Base-by-base conservation (phyloP, 139 green algal genomes). In the Bryopsis sp. region DNA sequence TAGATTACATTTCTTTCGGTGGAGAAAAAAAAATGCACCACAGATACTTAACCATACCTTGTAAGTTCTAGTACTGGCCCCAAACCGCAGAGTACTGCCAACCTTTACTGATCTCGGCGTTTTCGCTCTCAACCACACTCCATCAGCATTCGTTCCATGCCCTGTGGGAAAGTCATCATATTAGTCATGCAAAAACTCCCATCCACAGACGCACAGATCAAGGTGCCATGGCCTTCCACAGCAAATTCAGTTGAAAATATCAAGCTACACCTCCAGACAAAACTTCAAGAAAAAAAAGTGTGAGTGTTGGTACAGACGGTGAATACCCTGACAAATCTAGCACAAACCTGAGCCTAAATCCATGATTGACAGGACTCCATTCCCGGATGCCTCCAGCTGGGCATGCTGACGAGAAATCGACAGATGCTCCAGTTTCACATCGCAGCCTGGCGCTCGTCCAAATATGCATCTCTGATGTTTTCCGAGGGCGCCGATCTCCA, bases 91-190 rank as follows among this genome's bases (percentile, higher is more conserved):
- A 6, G 71, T 46, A 26, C 67, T 67, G 36, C 84, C 80, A 2
- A 73, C 29, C 2, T 58, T n/a, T 39, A 93, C 48, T 24, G 73
- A 66, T 28, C 75, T 76, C 0, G 78, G 70, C 15, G 72, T 57
- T 58, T 90, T 79, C 15, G 87, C 35, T 26, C 82, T 77, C 2
- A 93, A 64, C 87, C 87, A 93, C 0, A 64, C 64, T 22, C 87
- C 87, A 39, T 85, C 81, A 38, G 92, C 34, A 75, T 92, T 90
- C 19, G 85, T 92, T 35, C 87, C 82, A 62, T 93, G 87, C 0
- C 72, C 81, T 85, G 73, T 47, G 47, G 54, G 37, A 57, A 57
- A 36, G 3, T 57, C 59, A 57, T 35, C 57, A 29, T 37, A 34
- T 38, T 37, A 50, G 29, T n/a, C 58, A 4, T 58, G 29, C 11